phyloP scores from a whole-genome alignment of 345 rosid genomes.

The Limnanthes douglasii region DNA sequence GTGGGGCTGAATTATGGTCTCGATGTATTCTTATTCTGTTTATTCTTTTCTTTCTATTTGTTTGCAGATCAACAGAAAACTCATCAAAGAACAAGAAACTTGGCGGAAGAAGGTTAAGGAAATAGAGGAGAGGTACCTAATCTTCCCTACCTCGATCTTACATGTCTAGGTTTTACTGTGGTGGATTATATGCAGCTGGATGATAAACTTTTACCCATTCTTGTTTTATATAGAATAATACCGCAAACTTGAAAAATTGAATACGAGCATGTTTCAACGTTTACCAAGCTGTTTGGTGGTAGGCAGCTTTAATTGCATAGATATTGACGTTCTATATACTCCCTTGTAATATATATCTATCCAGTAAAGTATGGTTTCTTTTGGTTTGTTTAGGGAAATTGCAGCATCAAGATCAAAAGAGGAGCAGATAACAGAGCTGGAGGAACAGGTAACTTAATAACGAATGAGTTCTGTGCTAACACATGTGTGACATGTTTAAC shows the following conservation, averaged over 20 bases:
- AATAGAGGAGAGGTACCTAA: conserved; percentile 57
- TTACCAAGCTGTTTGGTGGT: too few species aligned
- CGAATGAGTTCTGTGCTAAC: background rate
- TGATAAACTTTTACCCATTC: background rate
- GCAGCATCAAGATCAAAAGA: conserved; percentile 28
- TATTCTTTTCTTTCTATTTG: background rate
- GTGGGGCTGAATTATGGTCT: too few species aligned
- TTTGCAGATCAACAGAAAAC: conserved; percentile 41
- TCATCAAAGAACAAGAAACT: conserved; percentile 60
- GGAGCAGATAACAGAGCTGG: conserved; percentile 49
- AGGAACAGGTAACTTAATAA: conserved; percentile 51
- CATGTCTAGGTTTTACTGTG: background rate
- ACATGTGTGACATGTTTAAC: conserved; percentile 1
- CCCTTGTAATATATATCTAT: too few species aligned
- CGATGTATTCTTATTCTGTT: too few species aligned
- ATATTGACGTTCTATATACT: too few species aligned
- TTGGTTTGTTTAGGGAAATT: conserved; percentile 28
- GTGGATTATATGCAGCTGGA: background rate
- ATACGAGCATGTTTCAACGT: too few species aligned
- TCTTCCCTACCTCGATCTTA: conserved; percentile 1
- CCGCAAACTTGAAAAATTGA: too few species aligned
- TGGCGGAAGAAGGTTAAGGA: conserved; percentile 52
- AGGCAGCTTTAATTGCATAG: too few species aligned
- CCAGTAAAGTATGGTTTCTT: too few species aligned
- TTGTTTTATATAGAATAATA: background rate